These are phyloP conservation scores for Fusarium newnesense DNA, from an alignment of 2,329 filamentous ascomycete species.

Conservation along the genomic window DNA sequence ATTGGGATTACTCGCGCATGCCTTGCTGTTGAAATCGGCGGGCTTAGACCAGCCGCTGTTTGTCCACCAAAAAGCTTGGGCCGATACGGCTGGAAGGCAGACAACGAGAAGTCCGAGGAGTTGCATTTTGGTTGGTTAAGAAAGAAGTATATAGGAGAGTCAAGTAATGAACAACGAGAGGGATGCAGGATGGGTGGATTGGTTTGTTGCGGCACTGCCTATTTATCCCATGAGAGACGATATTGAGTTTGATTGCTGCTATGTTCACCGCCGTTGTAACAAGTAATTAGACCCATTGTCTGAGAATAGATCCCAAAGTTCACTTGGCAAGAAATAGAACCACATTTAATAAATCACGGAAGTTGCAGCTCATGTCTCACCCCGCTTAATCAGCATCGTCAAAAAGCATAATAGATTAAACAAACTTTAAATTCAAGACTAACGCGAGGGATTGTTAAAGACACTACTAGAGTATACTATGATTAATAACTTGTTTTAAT, in stretches of 20 bases:
- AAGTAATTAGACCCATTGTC: not conserved
- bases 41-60: not conserved
- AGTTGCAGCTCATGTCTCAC: fast-evolving
- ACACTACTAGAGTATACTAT: not conserved
- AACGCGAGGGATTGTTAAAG: too few species aligned
- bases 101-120: not conserved
- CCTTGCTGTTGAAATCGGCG: not conserved
- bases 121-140: not conserved
- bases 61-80: not conserved
- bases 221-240: not conserved
- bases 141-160: not conserved
- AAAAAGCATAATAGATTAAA: not conserved
- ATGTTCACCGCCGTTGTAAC: not conserved
- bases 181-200: fast-evolving
- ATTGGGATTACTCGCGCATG: not conserved
- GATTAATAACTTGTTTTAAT: not conserved
- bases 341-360: not conserved
- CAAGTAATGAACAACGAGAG: fast-evolving
- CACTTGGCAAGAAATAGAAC: not conserved
- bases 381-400: not conserved
- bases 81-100: not conserved
- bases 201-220: not conserved
- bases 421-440: too few species aligned
- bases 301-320: not conserved
- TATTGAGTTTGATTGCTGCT: not conserved